Base-by-base conservation (phyloP, 352 stramenopile genomes). In the Plasmopara viticola region DNA sequence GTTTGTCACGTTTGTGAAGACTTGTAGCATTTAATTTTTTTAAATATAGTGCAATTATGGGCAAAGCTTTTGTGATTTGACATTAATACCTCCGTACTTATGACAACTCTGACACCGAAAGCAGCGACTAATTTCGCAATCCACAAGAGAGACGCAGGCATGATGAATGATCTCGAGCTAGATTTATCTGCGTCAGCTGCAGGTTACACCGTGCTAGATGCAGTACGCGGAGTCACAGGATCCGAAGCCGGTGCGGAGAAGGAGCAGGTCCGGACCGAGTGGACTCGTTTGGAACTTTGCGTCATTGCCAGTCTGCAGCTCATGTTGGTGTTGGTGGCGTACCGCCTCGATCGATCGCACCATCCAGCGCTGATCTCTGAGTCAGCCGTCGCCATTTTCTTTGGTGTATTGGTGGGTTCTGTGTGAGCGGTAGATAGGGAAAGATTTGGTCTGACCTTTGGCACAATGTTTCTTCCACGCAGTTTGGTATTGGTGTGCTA, bases 261-360 rank as follows among this genome's bases (percentile, higher is more conserved):
- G 44, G 57, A 77, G 44, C 56, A 70, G 48, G 45, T 44, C 10
- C 18, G 40, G 10, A 59, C 56, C 7, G 72, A 90, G 35, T 94
- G 84, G 84, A 79, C 66, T 17, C 73, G 79, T 29, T 65, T 87
- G 28, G 79, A 89, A 60, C 72, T 94, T 14, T 88, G 86, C 34
- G 70, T 83, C 45, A 90, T 88, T 49, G 84, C 84, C 8, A 86
- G 72, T 53, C 69, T 94, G 46, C 84, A 94, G 67, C 68, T 94
- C 18, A 63, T 80, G 47, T 66, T 94, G 51, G 81, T 94, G 55
- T 66, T 91, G 30, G 78, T 94, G 5, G 67, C 80, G 41, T 94
- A 91, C 55, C 84, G 84, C 5, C 58, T 94, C 34, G 84, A 91
- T 50, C 75, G 81, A 7, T 70, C 74, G 28, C 64, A 80, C 43